Evolutionary conservation across 768 basidiomycete genomes (phyloP).

Genomic region (Austroboletus eburneus): DNA sequence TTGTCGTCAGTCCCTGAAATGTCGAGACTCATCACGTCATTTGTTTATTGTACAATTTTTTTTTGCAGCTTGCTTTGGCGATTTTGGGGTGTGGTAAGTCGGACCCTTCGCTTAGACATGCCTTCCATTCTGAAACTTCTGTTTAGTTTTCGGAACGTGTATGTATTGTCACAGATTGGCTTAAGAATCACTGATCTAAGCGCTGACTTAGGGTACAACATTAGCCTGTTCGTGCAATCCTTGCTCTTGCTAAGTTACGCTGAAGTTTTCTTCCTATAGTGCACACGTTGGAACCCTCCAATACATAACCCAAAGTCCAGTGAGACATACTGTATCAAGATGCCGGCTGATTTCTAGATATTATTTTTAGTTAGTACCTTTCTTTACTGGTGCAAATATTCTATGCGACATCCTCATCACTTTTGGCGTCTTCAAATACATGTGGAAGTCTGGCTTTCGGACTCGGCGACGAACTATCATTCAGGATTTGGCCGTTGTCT

Average conservation of each 20-base stretch:
- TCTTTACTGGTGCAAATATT: background rate
- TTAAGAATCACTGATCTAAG: background rate
- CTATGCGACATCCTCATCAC: slow-evolving; percentile 6
- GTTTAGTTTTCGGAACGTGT: slow-evolving; percentile 8
- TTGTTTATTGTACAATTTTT: background rate
- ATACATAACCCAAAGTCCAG: background rate
- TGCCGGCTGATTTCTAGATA: background rate
- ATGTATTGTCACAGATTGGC: background rate
- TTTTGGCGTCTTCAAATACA: slow-evolving; percentile 6
- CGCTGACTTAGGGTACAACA: background rate
- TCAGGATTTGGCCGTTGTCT: slow-evolving; percentile 11
- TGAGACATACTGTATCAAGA: background rate
- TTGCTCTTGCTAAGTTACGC: background rate
- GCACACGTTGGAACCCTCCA: slow-evolving; percentile 1
- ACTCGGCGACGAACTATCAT: background rate
- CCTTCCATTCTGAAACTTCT: background rate
- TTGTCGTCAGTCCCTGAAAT: slow-evolving; percentile 12
- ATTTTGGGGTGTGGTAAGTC: background rate
- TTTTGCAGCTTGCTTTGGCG: background rate
- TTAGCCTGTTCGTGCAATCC: slow-evolving; percentile 5
- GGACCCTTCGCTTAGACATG: background rate
- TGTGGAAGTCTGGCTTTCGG: slow-evolving; percentile 18
- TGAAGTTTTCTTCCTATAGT: background rate
- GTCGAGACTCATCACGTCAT: background rate
- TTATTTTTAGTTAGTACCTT: slow-evolving; percentile 4